Conservation (phyloP, 2,329 filamentous ascomycete genomes). For the Penicillium sumatraense region DNA sequence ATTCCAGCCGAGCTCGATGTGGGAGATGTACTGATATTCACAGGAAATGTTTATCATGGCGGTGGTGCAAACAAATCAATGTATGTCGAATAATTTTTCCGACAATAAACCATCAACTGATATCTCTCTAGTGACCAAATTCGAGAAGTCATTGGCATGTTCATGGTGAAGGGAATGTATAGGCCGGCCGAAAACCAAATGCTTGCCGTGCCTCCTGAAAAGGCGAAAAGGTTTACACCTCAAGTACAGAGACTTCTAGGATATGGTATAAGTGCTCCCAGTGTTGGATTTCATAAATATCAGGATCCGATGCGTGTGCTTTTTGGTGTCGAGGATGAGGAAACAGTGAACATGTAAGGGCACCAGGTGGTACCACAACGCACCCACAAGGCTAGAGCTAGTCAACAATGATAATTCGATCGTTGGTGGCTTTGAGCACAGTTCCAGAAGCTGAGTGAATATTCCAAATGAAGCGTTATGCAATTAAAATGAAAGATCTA, state of each 20-base stretch:
- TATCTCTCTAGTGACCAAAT: background rate
- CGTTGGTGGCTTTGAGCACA: no score
- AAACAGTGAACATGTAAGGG: slow-evolving; percentile 1
- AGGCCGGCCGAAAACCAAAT: slow-evolving; percentile 5
- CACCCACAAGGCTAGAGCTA: no score
- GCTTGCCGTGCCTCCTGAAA: slow-evolving; percentile 6
- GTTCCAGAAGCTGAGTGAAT: no score
- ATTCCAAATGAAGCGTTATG: no score
- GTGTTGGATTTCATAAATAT: slow-evolving; percentile 4
- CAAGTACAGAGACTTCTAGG: slow-evolving; percentile 3
- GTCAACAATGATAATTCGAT: no score
- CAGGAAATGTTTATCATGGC: slow-evolving; percentile 1
- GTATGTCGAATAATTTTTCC: background rate
- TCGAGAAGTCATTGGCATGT: background rate
- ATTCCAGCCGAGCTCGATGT: slow-evolving; percentile 1
- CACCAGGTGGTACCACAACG: no score
- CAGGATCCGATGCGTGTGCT: slow-evolving; percentile 4
- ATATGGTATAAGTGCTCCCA: slow-evolving; percentile 4
- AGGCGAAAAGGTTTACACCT: background rate
- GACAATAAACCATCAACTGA: background rate
- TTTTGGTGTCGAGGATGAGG: slow-evolving; percentile 3
- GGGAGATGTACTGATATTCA: slow-evolving; percentile 4
- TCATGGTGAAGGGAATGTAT: slow-evolving; percentile 9
- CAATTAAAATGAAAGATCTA: no score
- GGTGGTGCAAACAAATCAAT: slow-evolving; percentile 4